phyloP scores from a whole-genome alignment of 2,329 filamentous ascomycete species.

The Coleophoma crateriformis region DNA sequence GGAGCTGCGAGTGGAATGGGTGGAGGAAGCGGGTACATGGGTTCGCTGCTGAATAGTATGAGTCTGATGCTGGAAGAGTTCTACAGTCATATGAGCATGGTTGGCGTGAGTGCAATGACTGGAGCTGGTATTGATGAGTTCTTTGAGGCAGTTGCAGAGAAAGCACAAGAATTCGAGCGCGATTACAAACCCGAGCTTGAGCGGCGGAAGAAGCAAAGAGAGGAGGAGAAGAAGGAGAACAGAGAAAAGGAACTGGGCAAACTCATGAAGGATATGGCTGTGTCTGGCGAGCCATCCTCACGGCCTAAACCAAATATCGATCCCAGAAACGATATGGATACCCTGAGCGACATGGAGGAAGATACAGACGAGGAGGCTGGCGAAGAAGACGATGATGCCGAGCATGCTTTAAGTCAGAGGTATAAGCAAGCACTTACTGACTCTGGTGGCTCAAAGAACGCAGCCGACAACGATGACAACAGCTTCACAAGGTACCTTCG shows the following conservation, averaged over 20 bases:
- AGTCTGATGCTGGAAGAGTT: slow-evolving; percentile 96
- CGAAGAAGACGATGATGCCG: slow-evolving; percentile 52
- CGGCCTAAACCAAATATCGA: slow-evolving; percentile 15
- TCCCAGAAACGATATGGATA: slow-evolving; percentile 28
- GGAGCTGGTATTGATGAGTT: slow-evolving; percentile 91
- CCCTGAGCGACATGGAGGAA: slow-evolving; percentile 30
- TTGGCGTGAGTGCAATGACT: slow-evolving; percentile 89
- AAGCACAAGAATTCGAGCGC: slow-evolving; percentile 79
- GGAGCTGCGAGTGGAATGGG: slow-evolving; percentile 43
- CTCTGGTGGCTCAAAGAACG: slow-evolving; percentile 27
- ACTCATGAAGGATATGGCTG: slow-evolving; percentile 90
- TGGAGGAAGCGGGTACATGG: slow-evolving; percentile 91
- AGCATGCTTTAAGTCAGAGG: slow-evolving; percentile 64
- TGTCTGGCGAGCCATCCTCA: slow-evolving; percentile 37
- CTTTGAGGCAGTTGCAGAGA: slow-evolving; percentile 81
- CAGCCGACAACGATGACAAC: slow-evolving; percentile 21
- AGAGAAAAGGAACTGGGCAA: slow-evolving; percentile 81
- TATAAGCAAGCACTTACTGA: slow-evolving; percentile 72
- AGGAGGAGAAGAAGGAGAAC: slow-evolving; percentile 64
- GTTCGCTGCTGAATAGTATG: slow-evolving; percentile 93
- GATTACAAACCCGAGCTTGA: slow-evolving; percentile 94
- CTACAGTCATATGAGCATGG: slow-evolving; percentile 87
- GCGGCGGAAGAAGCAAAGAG: slow-evolving; percentile 66
- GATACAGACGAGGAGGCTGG: slow-evolving; percentile 55
- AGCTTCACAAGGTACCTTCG: slow-evolving; percentile 27